Percentiles rank a stretch among this genome's conserved stretches.
Conservation (phyloP, 164 flowering plant species). For the Vitis riparia region DNA sequence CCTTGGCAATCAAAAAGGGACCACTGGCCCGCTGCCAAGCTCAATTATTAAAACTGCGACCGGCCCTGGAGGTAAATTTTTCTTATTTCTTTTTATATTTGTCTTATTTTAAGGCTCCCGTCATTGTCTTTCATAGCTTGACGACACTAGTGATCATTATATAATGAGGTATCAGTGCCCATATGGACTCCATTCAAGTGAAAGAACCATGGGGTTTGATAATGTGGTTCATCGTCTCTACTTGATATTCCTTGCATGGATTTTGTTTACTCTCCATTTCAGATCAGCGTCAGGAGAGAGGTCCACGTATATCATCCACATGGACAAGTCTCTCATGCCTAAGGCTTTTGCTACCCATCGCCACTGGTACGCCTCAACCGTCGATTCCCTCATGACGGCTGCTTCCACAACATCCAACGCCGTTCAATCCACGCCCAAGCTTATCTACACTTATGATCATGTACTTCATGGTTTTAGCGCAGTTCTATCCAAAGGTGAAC, state of each 20-base stretch:
- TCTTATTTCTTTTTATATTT: too few relatives aligned
- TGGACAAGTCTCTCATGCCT: slow-evolving; percentile 62
- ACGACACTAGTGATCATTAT: too few relatives aligned
- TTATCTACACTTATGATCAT: slow-evolving; percentile 41
- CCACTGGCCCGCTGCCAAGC: too few relatives aligned
- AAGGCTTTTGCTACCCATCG: slow-evolving; percentile 34
- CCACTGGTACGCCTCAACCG: slow-evolving; percentile 39
- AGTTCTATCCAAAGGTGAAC: slow-evolving; percentile 26
- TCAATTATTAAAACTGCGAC: too few relatives aligned
- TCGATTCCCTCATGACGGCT: slow-evolving; percentile 27
- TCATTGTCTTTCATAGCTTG: too few relatives aligned
- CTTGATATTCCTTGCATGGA: not conserved
- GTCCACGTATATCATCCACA: slow-evolving; percentile 49
- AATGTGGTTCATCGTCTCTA: not conserved
- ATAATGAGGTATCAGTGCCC: too few relatives aligned
- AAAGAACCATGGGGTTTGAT: slow-evolving; percentile 1
- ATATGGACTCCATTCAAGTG: too few relatives aligned
- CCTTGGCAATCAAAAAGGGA: too few relatives aligned
- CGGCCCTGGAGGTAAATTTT: too few relatives aligned
- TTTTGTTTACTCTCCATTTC: not conserved
- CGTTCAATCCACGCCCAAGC: not conserved
- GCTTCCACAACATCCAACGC: not conserved
- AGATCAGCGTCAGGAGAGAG: slow-evolving; percentile 7
- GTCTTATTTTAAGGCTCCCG: too few relatives aligned
- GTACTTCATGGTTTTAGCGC: slow-evolving; percentile 57